Conservation (phyloP, 202 grass and related monocot genomes). For the Saccharum hybrid region DNA sequence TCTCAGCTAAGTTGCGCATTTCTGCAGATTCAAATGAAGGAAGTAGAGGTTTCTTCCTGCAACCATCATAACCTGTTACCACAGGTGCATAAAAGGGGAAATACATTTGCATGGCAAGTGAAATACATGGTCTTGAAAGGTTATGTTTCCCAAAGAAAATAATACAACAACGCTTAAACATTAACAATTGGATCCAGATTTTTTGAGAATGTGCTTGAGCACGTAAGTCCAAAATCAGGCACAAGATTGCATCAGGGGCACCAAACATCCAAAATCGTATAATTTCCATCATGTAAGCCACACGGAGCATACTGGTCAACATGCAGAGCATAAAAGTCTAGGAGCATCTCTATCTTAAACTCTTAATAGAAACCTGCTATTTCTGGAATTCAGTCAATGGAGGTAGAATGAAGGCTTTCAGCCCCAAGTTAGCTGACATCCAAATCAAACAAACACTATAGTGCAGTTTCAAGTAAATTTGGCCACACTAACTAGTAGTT, state of each 20-base stretch:
- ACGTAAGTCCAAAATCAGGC: not conserved
- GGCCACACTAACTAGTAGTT: not conserved
- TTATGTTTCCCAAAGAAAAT: constrained; percentile 16
- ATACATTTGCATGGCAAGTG: not conserved
- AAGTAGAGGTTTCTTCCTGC: constrained; percentile 82
- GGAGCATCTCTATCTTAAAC: not conserved
- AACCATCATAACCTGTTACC: constrained; percentile 33
- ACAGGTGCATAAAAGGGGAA: not conserved
- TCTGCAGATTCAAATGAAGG: constrained; percentile 94
- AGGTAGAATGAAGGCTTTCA: not conserved
- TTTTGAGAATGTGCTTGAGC: not conserved
- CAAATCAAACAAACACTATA: not conserved
- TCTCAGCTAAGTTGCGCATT: constrained; percentile 82
- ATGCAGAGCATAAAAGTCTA: constrained; percentile 30
- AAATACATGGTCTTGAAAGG: not conserved
- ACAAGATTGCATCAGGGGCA: not conserved
- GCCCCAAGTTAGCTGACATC: constrained; percentile 14
- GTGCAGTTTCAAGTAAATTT: not conserved
- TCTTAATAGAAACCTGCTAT: not conserved
- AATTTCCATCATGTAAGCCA: not conserved
- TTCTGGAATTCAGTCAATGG: constrained; percentile 16
- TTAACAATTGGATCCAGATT: not conserved
- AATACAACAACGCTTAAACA: constrained; percentile 30
- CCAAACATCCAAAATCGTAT: not conserved
- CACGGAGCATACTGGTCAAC: not conserved